Percentiles rank a stretch among this genome's conserved stretches.
Conservation (phyloP, 1,139 yeast genomes). For the Pneumocystis carinii region DNA sequence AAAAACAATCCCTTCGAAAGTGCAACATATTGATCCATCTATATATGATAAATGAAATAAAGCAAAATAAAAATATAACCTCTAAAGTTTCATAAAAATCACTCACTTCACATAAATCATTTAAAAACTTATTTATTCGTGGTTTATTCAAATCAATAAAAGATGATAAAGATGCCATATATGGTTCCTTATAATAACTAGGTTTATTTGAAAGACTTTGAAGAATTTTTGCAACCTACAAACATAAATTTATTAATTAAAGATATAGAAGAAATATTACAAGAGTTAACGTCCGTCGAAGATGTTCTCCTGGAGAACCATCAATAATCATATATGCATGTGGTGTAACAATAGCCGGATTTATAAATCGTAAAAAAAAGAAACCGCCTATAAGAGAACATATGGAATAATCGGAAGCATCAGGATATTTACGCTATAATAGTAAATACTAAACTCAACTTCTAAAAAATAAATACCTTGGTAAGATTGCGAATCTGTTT, state of each 20-base stretch:
- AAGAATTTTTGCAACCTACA: constrained; percentile 52
- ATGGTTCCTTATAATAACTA: constrained; percentile 28
- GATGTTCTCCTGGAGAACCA: constrained; percentile 27
- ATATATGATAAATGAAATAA: neutral
- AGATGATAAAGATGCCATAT: constrained; percentile 23
- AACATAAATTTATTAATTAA: neutral
- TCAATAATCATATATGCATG: constrained; percentile 43
- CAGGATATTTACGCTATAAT: constrained; percentile 41
- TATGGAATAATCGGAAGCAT: constrained; percentile 42
- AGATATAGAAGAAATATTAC: constrained; percentile 9
- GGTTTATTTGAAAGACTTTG: constrained; percentile 70
- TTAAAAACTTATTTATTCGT: constrained; percentile 24
- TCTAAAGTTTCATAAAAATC: constrained; percentile 30
- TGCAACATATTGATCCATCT: constrained; percentile 30
- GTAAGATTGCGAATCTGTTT: constrained; percentile 55
- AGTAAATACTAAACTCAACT: neutral
- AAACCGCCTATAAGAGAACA: constrained; percentile 55
- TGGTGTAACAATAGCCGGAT: constrained; percentile 88
- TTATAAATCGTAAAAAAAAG: constrained; percentile 65
- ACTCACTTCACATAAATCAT: constrained; percentile 29
- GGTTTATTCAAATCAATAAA: constrained; percentile 24
- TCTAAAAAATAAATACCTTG: constrained; percentile 15
- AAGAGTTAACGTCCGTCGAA: constrained; percentile 61
- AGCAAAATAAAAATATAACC: neutral
- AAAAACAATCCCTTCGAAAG: constrained; percentile 26